These are phyloP conservation scores for Cruciata laevipes DNA, from an alignment of 257 asterid species.

Conservation along the genomic window DNA sequence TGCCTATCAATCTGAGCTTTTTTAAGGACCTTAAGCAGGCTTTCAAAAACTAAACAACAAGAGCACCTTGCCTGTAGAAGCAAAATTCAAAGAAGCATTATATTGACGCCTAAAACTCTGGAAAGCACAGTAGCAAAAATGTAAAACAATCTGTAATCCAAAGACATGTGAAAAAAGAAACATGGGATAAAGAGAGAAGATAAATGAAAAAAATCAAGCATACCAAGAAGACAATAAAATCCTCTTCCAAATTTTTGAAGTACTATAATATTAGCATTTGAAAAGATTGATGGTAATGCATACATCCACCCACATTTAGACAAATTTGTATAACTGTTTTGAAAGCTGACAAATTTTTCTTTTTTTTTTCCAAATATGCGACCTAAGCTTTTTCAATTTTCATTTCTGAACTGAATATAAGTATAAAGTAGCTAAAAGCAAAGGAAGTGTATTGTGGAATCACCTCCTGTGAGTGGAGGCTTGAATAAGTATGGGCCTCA, in stretches of 20 bases:
- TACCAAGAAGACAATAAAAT: background rate
- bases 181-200: background rate
- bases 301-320: background rate
- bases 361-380: background rate
- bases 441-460: background rate
- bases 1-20: constrained; percentile 55
- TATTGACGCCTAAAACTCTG: constrained; percentile 3
- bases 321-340: background rate
- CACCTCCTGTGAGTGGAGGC: constrained; percentile 15
- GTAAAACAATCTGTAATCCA: background rate
- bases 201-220: background rate
- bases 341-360: background rate
- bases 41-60: constrained; percentile 50
- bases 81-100: background rate
- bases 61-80: constrained; percentile 51
- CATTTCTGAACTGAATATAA: background rate
- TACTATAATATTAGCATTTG: background rate
- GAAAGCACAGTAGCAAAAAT: background rate
- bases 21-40: constrained; percentile 33
- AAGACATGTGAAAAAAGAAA: too few species aligned
- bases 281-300: background rate
- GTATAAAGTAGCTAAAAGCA: too few species aligned
- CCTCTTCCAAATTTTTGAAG: background rate
- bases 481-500: constrained; percentile 3
- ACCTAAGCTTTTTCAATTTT: background rate